Evolutionary conservation across 2,329 filamentous ascomycete species (phyloP).

Genomic region (Beauveria sp.): DNA sequence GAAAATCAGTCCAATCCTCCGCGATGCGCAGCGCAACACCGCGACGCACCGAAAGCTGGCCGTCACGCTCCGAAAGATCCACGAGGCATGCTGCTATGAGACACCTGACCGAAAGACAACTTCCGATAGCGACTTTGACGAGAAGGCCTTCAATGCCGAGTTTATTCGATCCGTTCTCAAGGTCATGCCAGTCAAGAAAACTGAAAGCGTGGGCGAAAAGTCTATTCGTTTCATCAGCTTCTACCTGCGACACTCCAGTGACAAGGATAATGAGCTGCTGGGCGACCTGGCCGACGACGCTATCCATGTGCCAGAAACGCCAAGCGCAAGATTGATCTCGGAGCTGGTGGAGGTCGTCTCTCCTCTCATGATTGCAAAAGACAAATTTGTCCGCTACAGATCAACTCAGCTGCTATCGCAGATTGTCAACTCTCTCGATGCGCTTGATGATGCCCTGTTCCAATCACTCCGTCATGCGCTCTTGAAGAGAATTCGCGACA

Average conservation of each 20-base stretch:
- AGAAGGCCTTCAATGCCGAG: constrained; percentile 81
- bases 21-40: constrained; percentile 80
- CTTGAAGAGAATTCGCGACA: constrained; percentile 81
- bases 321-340: constrained; percentile 70
- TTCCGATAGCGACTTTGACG: constrained; percentile 61
- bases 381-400: constrained; percentile 86
- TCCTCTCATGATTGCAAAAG: constrained; percentile 74
- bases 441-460: constrained; percentile 88
- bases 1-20: constrained; percentile 65
- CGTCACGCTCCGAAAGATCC: constrained; percentile 80
- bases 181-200: constrained; percentile 83
- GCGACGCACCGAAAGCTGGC: constrained; percentile 85
- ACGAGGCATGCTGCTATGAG: constrained; percentile 73
- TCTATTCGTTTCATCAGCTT: constrained; percentile 79
- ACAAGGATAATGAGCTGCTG: constrained; percentile 63
- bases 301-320: constrained; percentile 70
- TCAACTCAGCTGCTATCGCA: constrained; percentile 85
- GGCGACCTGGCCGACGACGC: constrained; percentile 56
- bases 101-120: constrained; percentile 44
- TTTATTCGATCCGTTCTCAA: constrained; percentile 75
- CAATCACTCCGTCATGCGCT: constrained; percentile 71
- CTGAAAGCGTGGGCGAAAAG: constrained; percentile 79
- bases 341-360: constrained; percentile 66
- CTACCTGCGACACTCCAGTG: constrained; percentile 67
- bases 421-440: constrained; percentile 85